Base-by-base conservation (phyloP, 129 eudicot species). In the Artemisia tridentata region DNA sequence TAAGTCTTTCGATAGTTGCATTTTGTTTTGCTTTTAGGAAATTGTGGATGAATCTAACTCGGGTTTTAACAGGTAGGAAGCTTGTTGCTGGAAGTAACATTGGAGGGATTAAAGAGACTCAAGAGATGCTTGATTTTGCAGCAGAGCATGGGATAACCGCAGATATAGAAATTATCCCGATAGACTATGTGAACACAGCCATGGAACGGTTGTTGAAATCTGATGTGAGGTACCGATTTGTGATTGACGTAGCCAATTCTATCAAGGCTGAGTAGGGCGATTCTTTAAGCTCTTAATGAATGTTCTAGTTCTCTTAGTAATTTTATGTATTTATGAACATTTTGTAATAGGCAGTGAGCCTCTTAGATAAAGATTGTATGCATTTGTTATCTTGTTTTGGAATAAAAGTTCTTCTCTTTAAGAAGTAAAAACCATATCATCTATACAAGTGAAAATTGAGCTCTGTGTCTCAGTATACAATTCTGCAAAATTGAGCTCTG, bases 101-200 rank as follows among this genome's bases (percentile, higher is more conserved):
- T 41, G 86, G 86, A 57, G 89, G 86, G 23, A 29, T 86, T 68
- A 83, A 80, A 61, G 95, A 88, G 82, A 84, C 90, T 2, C 95
- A 84, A 57, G 87, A 87, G 69, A 84, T 84, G 87, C 77, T 87
- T 27, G 90, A 88, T 80, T 88, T 88, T 72, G 84, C 88, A 1
- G 88, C 90, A 49, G 46, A 84, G 69, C 84, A 80, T 73, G 71
- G 79, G 47, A 66, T 88, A n/a, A 63, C 73, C 18, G 72, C 93
- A 3, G 80, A 84, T 66, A 48, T 82, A 6, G 89, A 87, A 84
- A 15, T 74, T 20, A 75, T 87, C 38, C 78, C 84, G 0, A 82
- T 84, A 10, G 84, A 84, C 21, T 87, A 84, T 17, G 79, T 84
- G 31, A 87, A 87, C 86, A 87, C 71, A 0, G 86, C 90, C 7